These are phyloP conservation scores for Colletotrichum scovillei DNA, from an alignment of 2,329 filamentous ascomycete species.

Conservation along the genomic window DNA sequence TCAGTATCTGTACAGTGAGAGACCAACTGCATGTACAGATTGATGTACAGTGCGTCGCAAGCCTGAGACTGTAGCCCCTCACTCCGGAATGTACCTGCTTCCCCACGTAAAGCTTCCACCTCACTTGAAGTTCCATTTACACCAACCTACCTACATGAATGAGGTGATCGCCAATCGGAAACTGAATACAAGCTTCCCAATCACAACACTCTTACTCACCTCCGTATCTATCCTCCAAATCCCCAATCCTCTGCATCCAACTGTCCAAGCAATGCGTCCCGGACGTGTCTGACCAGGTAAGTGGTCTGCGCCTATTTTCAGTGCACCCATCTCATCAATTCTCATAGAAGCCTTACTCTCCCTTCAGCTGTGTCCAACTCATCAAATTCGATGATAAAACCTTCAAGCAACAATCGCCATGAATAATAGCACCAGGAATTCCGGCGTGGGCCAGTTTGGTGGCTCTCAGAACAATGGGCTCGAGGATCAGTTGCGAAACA, in stretches of 20 bases:
- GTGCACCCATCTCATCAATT: slow-evolving; percentile 19
- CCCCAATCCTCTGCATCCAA: background rate
- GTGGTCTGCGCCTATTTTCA: background rate
- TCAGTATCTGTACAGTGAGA: slow-evolving; percentile 14
- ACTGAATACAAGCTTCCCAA: background rate
- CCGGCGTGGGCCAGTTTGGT: slow-evolving; percentile 39
- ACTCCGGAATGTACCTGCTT: slow-evolving; percentile 13
- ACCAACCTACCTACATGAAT: background rate
- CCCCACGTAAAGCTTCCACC: slow-evolving; percentile 25
- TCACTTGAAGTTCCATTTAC: slow-evolving; percentile 22
- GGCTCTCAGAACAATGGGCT: slow-evolving; percentile 55
- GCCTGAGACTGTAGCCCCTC: slow-evolving; percentile 29
- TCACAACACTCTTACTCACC: background rate
- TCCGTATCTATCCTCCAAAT: background rate
- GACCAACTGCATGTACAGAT: background rate
- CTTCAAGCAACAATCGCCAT: slow-evolving; percentile 4
- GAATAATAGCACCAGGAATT: slow-evolving; percentile 17
- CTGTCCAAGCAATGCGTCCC: slow-evolving; percentile 6
- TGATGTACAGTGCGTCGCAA: background rate
- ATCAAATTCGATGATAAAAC: slow-evolving; percentile 6
- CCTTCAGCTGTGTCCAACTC: slow-evolving; percentile 15
- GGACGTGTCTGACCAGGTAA: slow-evolving; percentile 18
- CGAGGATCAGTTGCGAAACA: slow-evolving; percentile 68
- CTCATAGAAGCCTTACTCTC: slow-evolving; percentile 14
- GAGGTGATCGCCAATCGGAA: slow-evolving; percentile 12